Conservation (phyloP, 1,284 basidiomycete species). For the Spongispora temasekensis region DNA sequence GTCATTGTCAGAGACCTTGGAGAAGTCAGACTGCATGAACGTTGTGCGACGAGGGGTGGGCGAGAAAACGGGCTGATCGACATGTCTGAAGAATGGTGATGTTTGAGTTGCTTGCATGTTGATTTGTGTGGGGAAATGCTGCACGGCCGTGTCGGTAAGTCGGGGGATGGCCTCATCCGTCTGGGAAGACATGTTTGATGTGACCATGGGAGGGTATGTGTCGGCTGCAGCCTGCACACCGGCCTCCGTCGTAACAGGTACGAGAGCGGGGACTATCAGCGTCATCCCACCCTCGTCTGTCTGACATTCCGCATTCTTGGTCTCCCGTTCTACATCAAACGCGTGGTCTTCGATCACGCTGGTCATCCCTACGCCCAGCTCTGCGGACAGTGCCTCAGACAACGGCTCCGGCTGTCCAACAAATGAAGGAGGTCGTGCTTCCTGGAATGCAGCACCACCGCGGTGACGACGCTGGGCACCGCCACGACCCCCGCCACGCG, state of each 20-base stretch:
- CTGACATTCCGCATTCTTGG: constrained; percentile 64
- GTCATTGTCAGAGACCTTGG: constrained; percentile 38
- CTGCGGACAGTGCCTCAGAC: constrained; percentile 46
- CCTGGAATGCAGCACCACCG: constrained; percentile 65
- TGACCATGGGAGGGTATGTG: constrained; percentile 21
- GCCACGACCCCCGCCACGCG: constrained; percentile 47
- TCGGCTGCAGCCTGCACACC: constrained; percentile 36
- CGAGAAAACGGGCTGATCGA: constrained; percentile 24
- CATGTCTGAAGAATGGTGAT: constrained; percentile 13
- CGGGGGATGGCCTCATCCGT: constrained; percentile 43
- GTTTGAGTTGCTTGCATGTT: constrained; percentile 45
- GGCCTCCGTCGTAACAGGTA: constrained; percentile 36
- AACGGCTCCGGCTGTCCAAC: constrained; percentile 69
- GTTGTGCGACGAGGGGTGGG: constrained; percentile 43
- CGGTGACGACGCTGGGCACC: constrained; percentile 54
- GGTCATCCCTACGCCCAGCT: constrained; percentile 58
- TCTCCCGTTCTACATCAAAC: constrained; percentile 52
- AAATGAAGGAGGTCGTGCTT: constrained; percentile 65
- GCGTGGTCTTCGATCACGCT: constrained; percentile 44
- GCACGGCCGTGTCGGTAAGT: constrained; percentile 42
- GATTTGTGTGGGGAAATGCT: constrained; percentile 35
- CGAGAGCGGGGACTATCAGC: constrained; percentile 29
- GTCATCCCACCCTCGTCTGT: constrained; percentile 44
- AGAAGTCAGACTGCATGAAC: constrained; percentile 46
- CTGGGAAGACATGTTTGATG: constrained; percentile 50